Evolutionary conservation across 2,329 filamentous ascomycete genomes (phyloP), one percentile per base, ranked within the genome.

Genomic region (Sarocladium oryzae): DNA sequence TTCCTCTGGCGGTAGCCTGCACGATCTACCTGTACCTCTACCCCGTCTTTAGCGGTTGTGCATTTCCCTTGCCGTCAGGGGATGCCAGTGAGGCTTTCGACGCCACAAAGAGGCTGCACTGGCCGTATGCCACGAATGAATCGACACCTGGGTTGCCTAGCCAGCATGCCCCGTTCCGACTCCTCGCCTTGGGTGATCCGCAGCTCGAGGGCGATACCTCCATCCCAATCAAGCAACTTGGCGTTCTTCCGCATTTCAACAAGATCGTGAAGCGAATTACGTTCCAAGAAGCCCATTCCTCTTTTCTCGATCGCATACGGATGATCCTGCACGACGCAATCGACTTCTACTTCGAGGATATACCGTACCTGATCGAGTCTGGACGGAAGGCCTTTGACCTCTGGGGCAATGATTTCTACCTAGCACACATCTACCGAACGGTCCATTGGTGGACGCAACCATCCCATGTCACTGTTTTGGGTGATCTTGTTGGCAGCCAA

Each of bases 201-300:
- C 92, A 97, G 66, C 80, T 97, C 51, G 92, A 97, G 70, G 92
- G 92, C 60, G 89, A 96, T 64, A 89, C 86, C 2, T 90, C 88
- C 6, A 84, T 96, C 23, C 86, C 85, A 15, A 77, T 75, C 50
- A 70, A 73, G 32, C 72, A 76, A 56, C 66, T 76, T 33, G 71
- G 75, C 41, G 65, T 72, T 1, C 78, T 84, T 49, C 78, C 79
- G 1, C 78, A 84, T 58, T 59, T 78, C 2, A 69, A 68, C 51
- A 70, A 66, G 56, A 69, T 77, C 18, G 64, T 69, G 49, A 65
- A 67, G 26, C 78, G 78, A 53, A 60, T 73, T 40, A 73, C 74
- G 5, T 78, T 77, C 45, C 67, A 72, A 56, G 70, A 69, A 4
- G 57, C 59, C 11, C 71, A 77, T 41, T 62, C 64, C 28, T 75